Evolutionary conservation across 2,329 filamentous ascomycete species (phyloP).

Genomic region (Aspergillus tanneri): DNA sequence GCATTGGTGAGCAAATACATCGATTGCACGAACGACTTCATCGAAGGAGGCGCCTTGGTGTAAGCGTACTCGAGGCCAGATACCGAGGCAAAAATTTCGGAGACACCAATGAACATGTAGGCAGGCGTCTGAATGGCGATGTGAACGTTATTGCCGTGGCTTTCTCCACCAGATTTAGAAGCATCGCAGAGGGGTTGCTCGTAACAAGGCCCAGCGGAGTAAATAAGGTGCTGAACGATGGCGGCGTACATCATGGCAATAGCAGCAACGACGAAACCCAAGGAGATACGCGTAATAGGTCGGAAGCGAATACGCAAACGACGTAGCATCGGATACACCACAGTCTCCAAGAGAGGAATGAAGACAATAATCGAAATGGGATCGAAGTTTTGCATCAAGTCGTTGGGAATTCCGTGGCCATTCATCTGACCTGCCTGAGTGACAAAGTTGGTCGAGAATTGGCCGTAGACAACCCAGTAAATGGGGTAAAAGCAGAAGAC

Average conservation of each 20-base stretch:
- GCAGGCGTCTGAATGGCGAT: slow-evolving; percentile 48
- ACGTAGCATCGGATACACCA: slow-evolving; percentile 68
- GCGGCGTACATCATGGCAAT: slow-evolving; percentile 62
- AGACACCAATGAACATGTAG: slow-evolving; percentile 47
- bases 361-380: slow-evolving; percentile 73
- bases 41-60: slow-evolving; percentile 68
- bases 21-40: slow-evolving; percentile 63
- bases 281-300: slow-evolving; percentile 72
- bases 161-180: slow-evolving; percentile 33
- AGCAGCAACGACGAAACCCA: slow-evolving; percentile 66
- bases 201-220: slow-evolving; percentile 55
- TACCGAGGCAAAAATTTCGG: slow-evolving; percentile 63
- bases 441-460: slow-evolving; percentile 66
- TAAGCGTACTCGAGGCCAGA: slow-evolving; percentile 71
- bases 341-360: slow-evolving; percentile 68
- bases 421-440: slow-evolving; percentile 64
- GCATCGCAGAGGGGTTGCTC: slow-evolving; percentile 37
- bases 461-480: slow-evolving; percentile 68
- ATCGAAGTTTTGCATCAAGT: slow-evolving; percentile 73
- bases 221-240: slow-evolving; percentile 58
- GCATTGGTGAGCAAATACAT: slow-evolving; percentile 60
- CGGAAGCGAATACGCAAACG: slow-evolving; percentile 65
- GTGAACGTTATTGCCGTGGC: slow-evolving; percentile 43
- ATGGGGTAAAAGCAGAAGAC: slow-evolving; percentile 70
- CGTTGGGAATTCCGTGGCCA: slow-evolving; percentile 71